Conservation (phyloP, 306 rosid species). For the Castanopsis chinensis region DNA sequence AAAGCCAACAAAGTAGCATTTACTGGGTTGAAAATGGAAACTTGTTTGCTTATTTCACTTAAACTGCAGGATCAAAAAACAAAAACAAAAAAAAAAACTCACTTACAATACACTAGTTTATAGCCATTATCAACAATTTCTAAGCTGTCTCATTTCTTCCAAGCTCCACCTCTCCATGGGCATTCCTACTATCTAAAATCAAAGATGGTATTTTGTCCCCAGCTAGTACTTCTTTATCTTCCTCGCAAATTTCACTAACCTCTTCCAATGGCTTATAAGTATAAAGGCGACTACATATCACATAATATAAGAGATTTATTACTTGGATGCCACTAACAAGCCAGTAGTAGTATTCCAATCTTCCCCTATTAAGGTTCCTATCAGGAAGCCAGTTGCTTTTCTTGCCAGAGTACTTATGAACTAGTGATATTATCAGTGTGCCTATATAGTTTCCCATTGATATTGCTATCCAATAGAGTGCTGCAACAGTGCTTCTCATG, state of each 20-base stretch:
- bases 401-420: conserved; percentile 44
- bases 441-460: conserved; percentile 61
- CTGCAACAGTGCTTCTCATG: conserved; percentile 69
- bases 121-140: background rate
- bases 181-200: background rate
- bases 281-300: conserved; percentile 55
- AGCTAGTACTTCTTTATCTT: conserved; percentile 27
- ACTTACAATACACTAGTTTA: no score
- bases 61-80: no score
- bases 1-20: no score
- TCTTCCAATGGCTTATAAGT: conserved; percentile 62
- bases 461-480: conserved; percentile 53
- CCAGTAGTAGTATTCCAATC: conserved; percentile 59
- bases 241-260: conserved; percentile 24
- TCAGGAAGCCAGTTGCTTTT: conserved; percentile 70
- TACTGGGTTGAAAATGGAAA: no score
- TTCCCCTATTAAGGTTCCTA: conserved; percentile 78
- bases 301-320: conserved; percentile 51
- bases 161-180: conserved; percentile 5
- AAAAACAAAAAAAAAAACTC: no score
- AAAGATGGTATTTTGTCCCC: background rate
- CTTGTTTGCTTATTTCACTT: no score
- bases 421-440: conserved; percentile 52
- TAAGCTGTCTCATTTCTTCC: background rate
- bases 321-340: conserved; percentile 66